Percentiles rank a stretch among this genome's conserved stretches.
Evolutionary conservation across 371 early-diverging fungal species (phyloP).

Genomic region (Thermomucor indicae-seudaticae): DNA sequence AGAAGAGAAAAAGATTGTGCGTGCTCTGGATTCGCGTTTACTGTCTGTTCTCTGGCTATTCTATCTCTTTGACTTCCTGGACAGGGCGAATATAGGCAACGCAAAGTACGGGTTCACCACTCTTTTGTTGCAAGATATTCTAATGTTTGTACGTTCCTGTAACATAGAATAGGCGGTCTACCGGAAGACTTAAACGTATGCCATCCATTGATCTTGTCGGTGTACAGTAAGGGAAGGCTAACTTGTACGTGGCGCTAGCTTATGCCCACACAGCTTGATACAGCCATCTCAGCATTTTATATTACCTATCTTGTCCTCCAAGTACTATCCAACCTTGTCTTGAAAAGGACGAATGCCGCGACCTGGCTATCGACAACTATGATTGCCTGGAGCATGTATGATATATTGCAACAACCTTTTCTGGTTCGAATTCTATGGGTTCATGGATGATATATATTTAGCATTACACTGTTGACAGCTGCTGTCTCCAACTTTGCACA

Average conservation of each 20-base stretch:
- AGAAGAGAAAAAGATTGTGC: slow-evolving; percentile 14
- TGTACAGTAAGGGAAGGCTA: neutral
- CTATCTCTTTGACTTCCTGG: slow-evolving; percentile 29
- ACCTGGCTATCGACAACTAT: slow-evolving; percentile 28
- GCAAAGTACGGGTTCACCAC: slow-evolving; percentile 21
- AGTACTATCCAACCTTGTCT: slow-evolving; percentile 28
- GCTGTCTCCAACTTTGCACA: slow-evolving; percentile 21
- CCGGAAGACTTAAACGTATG: neutral
- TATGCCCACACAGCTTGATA: slow-evolving; percentile 16
- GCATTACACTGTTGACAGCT: slow-evolving; percentile 20
- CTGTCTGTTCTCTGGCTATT: slow-evolving; percentile 28
- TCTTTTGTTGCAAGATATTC: neutral
- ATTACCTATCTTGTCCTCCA: slow-evolving; percentile 32
- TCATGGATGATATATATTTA: neutral
- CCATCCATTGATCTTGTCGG: no score
- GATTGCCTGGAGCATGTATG: slow-evolving; percentile 24
- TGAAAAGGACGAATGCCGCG: slow-evolving; percentile 19
- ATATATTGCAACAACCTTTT: neutral
- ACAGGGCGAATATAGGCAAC: slow-evolving; percentile 34
- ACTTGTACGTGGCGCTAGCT: slow-evolving; percentile 11
- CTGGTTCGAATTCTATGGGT: neutral
- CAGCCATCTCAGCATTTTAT: slow-evolving; percentile 26
- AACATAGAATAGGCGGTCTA: neutral
- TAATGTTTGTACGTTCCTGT: neutral
- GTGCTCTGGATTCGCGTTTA: slow-evolving; percentile 18